These are phyloP conservation scores for Coprinopsis cinerea DNA, from an alignment of 768 basidiomycete species.

Conservation along the genomic window DNA sequence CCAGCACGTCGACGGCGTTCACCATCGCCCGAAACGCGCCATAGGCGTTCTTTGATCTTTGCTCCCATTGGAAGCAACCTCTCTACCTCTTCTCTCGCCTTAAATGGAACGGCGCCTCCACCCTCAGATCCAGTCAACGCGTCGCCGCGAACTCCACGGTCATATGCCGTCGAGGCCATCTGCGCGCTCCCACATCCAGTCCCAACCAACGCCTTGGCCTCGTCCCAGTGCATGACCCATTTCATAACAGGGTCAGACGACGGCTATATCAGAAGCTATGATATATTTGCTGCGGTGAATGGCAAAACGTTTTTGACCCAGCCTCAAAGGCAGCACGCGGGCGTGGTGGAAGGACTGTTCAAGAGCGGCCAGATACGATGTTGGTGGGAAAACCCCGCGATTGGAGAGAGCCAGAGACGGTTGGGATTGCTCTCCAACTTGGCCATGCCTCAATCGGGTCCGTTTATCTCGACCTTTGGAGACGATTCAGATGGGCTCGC, in stretches of 20 bases:
- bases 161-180: slow-evolving; percentile 85
- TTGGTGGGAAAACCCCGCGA: slow-evolving; percentile 84
- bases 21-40: slow-evolving; percentile 28
- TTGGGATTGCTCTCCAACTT: slow-evolving; percentile 13
- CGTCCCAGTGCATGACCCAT: slow-evolving; percentile 83
- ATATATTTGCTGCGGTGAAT: slow-evolving; percentile 85
- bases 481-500: slow-evolving; percentile 47
- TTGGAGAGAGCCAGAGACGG: slow-evolving; percentile 24
- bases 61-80: slow-evolving; percentile 31
- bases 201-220: slow-evolving; percentile 82
- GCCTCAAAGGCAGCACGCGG: slow-evolving; percentile 83
- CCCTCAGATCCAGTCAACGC: background rate
- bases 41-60: slow-evolving; percentile 35
- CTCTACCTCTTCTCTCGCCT: background rate
- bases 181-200: slow-evolving; percentile 87
- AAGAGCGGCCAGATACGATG: slow-evolving; percentile 80
- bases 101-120: slow-evolving; percentile 1
- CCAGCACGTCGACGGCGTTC: slow-evolving; percentile 24
- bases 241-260: slow-evolving; percentile 89
- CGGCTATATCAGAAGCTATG: slow-evolving; percentile 89
- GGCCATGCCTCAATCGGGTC: background rate
- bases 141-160: slow-evolving; percentile 33
- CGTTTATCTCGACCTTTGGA: slow-evolving; percentile 13
- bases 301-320: slow-evolving; percentile 82
- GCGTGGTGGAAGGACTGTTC: slow-evolving; percentile 87